Evolutionary conservation across 1,284 basidiomycete species (phyloP).

Genomic region (Chiua sp.): DNA sequence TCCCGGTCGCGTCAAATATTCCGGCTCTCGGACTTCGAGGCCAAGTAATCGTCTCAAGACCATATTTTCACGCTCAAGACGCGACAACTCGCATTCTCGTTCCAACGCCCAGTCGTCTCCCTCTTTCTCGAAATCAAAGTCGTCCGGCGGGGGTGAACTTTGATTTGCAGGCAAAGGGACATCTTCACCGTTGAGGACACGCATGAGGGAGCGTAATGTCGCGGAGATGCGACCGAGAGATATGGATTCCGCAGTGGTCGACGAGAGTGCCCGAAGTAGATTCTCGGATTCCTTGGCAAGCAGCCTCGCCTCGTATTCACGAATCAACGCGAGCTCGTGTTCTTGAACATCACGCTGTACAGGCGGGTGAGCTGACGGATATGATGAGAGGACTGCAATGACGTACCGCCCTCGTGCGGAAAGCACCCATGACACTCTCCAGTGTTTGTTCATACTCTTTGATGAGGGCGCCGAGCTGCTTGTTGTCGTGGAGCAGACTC

Average conservation of each 20-base stretch:
- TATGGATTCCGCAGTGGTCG: constrained; percentile 68
- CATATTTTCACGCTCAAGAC: constrained; percentile 87
- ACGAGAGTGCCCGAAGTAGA: constrained; percentile 62
- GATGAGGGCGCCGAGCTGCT: constrained; percentile 88
- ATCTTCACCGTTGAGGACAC: constrained; percentile 79
- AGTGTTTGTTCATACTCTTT: constrained; percentile 98
- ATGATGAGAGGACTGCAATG: not conserved
- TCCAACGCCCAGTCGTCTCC: constrained; percentile 78
- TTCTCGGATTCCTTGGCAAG: constrained; percentile 79
- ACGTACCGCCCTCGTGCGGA: constrained; percentile 90
- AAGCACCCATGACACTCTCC: constrained; percentile 94
- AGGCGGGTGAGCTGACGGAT: not conserved
- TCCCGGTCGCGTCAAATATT: constrained; percentile 6
- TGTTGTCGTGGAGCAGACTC: constrained; percentile 90
- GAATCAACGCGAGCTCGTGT: constrained; percentile 89
- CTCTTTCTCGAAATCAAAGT: constrained; percentile 27
- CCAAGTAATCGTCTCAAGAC: constrained; percentile 76
- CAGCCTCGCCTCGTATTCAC: constrained; percentile 90
- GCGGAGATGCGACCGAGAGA: constrained; percentile 78
- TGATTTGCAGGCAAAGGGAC: constrained; percentile 7
- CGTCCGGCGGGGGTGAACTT: constrained; percentile 11
- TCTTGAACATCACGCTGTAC: constrained; percentile 90
- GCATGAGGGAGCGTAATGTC: constrained; percentile 76
- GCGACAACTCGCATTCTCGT: constrained; percentile 84
- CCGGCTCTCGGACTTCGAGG: constrained; percentile 35